Conservation (phyloP, 2,329 filamentous ascomycete genomes). For the Aureobasidium melanogenum region DNA sequence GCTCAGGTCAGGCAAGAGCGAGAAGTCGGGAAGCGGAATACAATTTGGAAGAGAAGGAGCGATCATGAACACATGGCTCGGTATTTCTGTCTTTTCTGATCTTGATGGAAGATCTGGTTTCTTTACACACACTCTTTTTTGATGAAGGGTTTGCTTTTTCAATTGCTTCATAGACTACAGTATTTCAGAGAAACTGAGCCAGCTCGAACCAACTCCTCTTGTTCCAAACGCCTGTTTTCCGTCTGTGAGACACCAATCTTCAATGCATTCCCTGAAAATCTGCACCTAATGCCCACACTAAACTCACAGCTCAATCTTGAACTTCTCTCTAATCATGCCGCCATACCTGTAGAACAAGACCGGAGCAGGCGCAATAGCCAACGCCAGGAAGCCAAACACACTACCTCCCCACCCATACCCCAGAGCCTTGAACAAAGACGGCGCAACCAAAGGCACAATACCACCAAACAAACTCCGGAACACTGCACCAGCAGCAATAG, state of each 20-base stretch:
- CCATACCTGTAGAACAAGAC: conserved; percentile 42
- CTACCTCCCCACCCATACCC: conserved; percentile 44
- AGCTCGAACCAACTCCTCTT: neutral
- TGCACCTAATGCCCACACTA: neutral
- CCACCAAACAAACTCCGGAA: conserved; percentile 40
- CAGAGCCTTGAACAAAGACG: conserved; percentile 33
- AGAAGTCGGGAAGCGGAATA: neutral
- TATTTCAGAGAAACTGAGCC: neutral
- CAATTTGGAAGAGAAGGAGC: neutral
- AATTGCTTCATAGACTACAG: neutral
- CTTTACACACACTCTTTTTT: neutral
- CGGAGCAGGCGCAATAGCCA: conserved; percentile 41
- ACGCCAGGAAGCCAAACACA: conserved; percentile 37
- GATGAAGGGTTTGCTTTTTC: neutral
- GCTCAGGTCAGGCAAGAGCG: neutral
- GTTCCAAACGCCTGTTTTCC: neutral
- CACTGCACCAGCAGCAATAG: conserved; percentile 41
- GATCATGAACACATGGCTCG: neutral
- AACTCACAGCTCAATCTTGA: conserved; percentile 29
- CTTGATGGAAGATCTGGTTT: neutral
- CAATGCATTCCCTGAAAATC: neutral
- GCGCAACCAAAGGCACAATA: conserved; percentile 38
- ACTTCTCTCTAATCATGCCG: conserved; percentile 36
- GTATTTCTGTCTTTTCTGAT: neutral
- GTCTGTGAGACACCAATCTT: neutral